Conservation (phyloP, 108 stramenopile species). For the Cylindrotheca closterium region DNA sequence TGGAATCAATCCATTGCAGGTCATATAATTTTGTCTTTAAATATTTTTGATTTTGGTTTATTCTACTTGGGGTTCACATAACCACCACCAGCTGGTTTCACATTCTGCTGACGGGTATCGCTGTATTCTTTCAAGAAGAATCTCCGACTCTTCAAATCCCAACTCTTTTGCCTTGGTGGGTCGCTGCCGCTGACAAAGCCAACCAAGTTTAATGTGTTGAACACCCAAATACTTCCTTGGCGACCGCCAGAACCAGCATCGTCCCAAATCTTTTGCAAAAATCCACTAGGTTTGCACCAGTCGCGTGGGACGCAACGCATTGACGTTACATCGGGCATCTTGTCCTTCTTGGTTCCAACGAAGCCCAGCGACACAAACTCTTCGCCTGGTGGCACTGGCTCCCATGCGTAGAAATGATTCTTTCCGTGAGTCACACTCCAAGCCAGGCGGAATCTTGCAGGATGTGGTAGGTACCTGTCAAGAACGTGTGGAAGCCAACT, state of each 20-base stretch:
- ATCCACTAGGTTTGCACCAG: constrained; percentile 84
- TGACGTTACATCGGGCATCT: constrained; percentile 81
- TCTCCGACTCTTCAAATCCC: constrained; percentile 78
- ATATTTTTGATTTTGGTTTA: neutral
- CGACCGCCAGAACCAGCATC: constrained; percentile 90
- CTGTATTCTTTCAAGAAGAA: constrained; percentile 88
- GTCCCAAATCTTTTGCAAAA: constrained; percentile 82
- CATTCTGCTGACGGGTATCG: constrained; percentile 45
- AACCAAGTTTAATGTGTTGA: constrained; percentile 80
- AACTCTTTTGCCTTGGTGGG: constrained; percentile 75
- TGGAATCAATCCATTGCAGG: too few species aligned
- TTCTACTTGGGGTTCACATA: constrained; percentile 29
- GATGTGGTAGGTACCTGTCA: constrained; percentile 90
- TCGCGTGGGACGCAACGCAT: constrained; percentile 92
- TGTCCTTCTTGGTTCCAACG: constrained; percentile 88
- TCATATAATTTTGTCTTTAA: too few species aligned
- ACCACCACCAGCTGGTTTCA: constrained; percentile 36
- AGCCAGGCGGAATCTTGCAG: constrained; percentile 92
- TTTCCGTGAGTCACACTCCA: constrained; percentile 93
- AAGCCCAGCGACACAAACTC: constrained; percentile 96
- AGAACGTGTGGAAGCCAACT: constrained; percentile 93
- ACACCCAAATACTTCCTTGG: constrained; percentile 88
- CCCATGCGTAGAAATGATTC: constrained; percentile 95
- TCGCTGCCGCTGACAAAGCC: constrained; percentile 89
- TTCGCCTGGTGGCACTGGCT: constrained; percentile 94